Evolutionary conservation across 179 eudicot genomes (phyloP), one percentile per base, ranked within the genome.

Genomic region (Corrigiola litoralis): DNA sequence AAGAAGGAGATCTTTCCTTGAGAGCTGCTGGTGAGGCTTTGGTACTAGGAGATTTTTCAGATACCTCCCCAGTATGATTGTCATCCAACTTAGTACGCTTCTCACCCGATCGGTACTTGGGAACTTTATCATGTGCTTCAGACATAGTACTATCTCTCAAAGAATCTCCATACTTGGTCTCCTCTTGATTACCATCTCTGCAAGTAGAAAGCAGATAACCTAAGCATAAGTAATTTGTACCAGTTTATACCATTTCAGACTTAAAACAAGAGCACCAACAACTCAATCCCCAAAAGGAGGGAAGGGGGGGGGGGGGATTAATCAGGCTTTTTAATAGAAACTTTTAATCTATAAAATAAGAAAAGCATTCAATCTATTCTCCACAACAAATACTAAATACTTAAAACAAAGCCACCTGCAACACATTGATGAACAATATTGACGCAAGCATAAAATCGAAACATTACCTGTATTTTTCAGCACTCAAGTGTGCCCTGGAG

Each of bases 1-100:
- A 63, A 18, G 96, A 80, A 49, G 87, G 92, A 40, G 94, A 88
- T 63, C 80, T 84, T 53, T 88, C 91, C 65, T 79, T 74, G 70
- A 75, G 41, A 29, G 69, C 85, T 59, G 75, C 62, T 54, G 95
- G 85, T 7, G 86, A 85, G 32, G 58, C 40, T 36, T 79, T 82
- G 38, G 74, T 45, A 68, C 69, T 82, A 1, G 71, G 72, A 29
- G 77, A 84, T 75, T 76, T 82, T 75, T 92, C 91, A 70, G 90
- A 72, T 18, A 72, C 57, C 18, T 89, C 96, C 48, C 69, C 74
- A 41, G 75, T 28, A 56, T 75, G 81, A 40, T 69, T 73, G 57
- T 87, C 92, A 31, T 85, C 92, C 63, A 75, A 77, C 41, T 74
- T 80, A 61, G 72, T 31, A 44, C 79, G 72, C 73, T 82, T 87